Base-by-base conservation (phyloP, 306 rosid species). In the Psophocarpus tetragonolobus region DNA sequence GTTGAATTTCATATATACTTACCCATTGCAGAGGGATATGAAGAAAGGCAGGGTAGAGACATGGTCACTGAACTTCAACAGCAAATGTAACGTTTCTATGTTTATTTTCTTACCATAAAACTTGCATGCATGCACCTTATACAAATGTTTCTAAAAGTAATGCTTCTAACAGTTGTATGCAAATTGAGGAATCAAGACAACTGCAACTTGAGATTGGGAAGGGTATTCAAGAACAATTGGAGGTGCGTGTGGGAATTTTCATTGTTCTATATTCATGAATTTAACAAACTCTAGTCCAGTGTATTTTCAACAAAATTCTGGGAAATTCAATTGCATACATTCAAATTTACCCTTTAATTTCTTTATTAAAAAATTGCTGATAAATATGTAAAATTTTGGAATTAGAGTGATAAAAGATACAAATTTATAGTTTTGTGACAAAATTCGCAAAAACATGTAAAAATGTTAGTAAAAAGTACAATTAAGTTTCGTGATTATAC, bases 181-280 rank as follows among this genome's bases (percentile, higher is more conserved):
- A 64, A 64, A 35, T 64, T n/a, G 48, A 64, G 47, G 48, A 64
- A 36, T 39, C 84, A 17, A 21, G 64, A 5, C 63, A 48, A 41
- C 30, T 83, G 5, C 86, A 83, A 68, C 56, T 53, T 4, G 84
- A 73, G 65, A 45, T 73, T 21, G 10, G 7, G 41, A 73, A 21
- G 48, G 61, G 62, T 5, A 71, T 73, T 39, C 62, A 39, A 6
- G 39, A 80, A 29, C 84, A 80, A 64, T 30, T 73, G 1, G 69
- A 80, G 69, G 79, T 80, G 7, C 27, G 62, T 53, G 2, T 44
- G 51, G 10, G 5, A 20, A 51, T 51, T 51, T 51, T 51, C 14
- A 3, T 21, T 53, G n/a, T 53, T 18, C 29, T 21, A n/a, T 5
- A n/a, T 47, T 44, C 51, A 35, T 35, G 10, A 35, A 35, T 8